Evolutionary conservation across 1,139 yeast genomes (phyloP), one percentile per base, ranked within the genome.

Genomic region (Sugiyamaella japonica): DNA sequence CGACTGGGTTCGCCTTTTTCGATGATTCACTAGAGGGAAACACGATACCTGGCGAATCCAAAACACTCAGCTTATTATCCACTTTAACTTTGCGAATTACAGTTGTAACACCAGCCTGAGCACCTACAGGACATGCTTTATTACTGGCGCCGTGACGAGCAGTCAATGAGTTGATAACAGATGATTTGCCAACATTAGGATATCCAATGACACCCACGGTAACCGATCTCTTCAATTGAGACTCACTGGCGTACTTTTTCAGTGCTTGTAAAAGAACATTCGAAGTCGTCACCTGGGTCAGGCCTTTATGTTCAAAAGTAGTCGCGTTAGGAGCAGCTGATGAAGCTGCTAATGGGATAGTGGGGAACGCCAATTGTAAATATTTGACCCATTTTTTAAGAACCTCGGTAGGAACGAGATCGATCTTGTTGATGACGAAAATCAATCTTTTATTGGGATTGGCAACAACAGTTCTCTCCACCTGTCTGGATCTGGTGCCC

Each of bases 41-140:
- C 41, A 95, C 97, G 61, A 93, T 93, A 69, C 99, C 99, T 50
- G 99, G 99, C 50, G 97, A 89, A 71, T 93, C 99, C 68, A 93
- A 79, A 59, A 93, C 79, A 71, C 87, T 89, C 63, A 93, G 80
- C 71, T 90, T 90, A 68, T 84, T 86, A 70, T 93, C 99, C 59
- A 93, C 81, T 73, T 93, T 93, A 57, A 93, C 90, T 71, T 90
- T 96, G 73, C 97, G 83, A 70, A 93, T 76, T 2, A 93, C 77
- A 1, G 97, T 91, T 31, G 99, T 93, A 38, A 93, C 93, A 70
- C 99, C 99, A 3, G 99, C 98, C 73, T 88, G 95, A 66, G 95
- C 95, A 46, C 99, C 99, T 34, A 89, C 96, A 12, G 99, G 98
- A 70, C 99, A 93, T 9, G 93, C 95, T 44, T 83, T 76, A 36